phyloP scores from a whole-genome alignment of 768 basidiomycete species.

The Cystofilobasidium ferigula region DNA sequence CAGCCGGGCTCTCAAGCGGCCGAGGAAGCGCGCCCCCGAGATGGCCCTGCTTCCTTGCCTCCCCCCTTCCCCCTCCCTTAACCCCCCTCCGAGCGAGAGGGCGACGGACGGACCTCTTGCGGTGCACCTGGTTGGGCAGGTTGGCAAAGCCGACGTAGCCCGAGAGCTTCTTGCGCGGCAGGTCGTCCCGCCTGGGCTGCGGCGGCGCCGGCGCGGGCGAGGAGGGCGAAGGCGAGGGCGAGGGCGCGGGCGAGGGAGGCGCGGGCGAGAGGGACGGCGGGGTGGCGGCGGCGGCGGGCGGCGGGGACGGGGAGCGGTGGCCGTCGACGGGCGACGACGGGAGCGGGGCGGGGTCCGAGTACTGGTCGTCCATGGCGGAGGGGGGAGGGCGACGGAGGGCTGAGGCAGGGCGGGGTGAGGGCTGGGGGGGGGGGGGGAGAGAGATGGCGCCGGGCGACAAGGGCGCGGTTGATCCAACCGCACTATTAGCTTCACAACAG shows the following conservation, averaged over 20 bases:
- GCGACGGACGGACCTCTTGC: constrained; percentile 52
- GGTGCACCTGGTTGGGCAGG: constrained; percentile 97
- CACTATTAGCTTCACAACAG: too few species aligned
- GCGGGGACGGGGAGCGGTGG: neutral
- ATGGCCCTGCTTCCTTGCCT: neutral
- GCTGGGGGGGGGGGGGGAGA: too few species aligned
- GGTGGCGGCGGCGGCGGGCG: neutral
- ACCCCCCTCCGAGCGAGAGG: neutral
- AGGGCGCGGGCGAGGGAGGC: neutral
- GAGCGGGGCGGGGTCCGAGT: neutral
- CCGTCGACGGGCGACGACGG: too few species aligned
- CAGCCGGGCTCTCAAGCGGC: too few species aligned
- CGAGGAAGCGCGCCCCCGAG: neutral
- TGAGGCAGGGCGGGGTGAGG: too few species aligned
- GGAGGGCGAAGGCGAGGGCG: neutral
- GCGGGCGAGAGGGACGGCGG: neutral
- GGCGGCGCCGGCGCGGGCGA: neutral
- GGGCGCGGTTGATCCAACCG: too few species aligned
- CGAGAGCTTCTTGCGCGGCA: constrained; percentile 35
- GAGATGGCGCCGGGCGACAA: too few species aligned
- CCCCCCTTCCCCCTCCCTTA: neutral
- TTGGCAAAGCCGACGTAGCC: constrained; percentile 58
- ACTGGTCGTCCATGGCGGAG: too few species aligned
- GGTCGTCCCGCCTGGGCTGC: neutral
- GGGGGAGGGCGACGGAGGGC: too few species aligned